Evolutionary conservation across 1,139 yeast genomes (phyloP), one percentile per base, ranked within the genome.

Genomic region (Taphrina populina): DNA sequence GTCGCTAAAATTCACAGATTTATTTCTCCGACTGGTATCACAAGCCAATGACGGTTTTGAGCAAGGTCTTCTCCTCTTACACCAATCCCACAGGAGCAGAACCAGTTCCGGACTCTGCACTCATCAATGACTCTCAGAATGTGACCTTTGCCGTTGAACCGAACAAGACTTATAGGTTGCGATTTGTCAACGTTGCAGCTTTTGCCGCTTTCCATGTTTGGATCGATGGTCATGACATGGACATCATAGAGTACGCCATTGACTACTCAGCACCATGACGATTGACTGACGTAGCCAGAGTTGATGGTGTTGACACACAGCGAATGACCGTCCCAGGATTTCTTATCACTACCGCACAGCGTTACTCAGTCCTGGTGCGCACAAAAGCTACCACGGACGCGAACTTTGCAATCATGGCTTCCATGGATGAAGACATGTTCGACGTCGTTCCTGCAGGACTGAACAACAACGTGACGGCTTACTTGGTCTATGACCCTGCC

Each of bases 21-120:
- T 45, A 44, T 29, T 27, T 57, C 37, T 73, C 83, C 43, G 97
- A 90, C 64, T 88, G 95, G 94, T 90, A 90, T 71, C 95, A 88
- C 69, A 75, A 78, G 33, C 71, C 74, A 53, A 75, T 83, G 43
- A 76, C 76, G 45, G 76, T 67, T 63, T 71, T 76, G 60, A 64
- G 66, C 17, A 59, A 61, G 43, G 46, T 44, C 27, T 88, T 88
- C 72, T 67, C 87, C 72, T 78, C 74, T 62, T 70, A 84, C 61
- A 83, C 77, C 72, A 90, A 90, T 71, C 97, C 97, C 44, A 86
- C 96, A 4, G 97, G 97, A 62, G 96, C 96, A 32, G 97, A 90
- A 71, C 97, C 97, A 40, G 80, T 90, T 64, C 97, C 97, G 2
- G 63, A 64, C 36, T 43, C 61, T 13, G 63, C 58, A 2, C 59